Evolutionary conservation across 257 asterid species (phyloP), one percentile per base, ranked within the genome.

Genomic region (Solanum pinnatisectum): DNA sequence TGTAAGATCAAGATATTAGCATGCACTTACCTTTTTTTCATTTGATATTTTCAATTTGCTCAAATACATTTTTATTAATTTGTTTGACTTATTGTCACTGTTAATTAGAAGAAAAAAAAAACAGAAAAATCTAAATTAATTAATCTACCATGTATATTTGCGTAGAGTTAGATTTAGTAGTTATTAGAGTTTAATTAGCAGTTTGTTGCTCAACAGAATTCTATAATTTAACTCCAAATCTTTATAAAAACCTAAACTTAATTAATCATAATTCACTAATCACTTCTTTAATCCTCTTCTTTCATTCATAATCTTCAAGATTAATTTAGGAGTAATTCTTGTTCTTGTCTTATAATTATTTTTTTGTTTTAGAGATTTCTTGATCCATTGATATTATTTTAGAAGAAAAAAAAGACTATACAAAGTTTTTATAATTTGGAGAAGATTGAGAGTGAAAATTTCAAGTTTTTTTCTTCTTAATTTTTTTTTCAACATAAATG

Each of bases 401-500:
- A 7, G 83, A 37, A 20, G 22, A 5, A 49, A 4, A 42, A 42
- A 14, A 49, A 49, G 8, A 68, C 5, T 27, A 13, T 68, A 5
- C 74, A 68, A 68, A 68, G 20, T 65, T 70, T 30, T 71, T 52
- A 52, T 32, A 6, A 20, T 56, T 56, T 56, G n/a, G 20, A 14
- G 78, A 16, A 72, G n/a, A 72, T 33, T 72, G 12, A 72, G 46
- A 73, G 52, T 37, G 49, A 74, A 74, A 74, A 36, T 56, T 70
- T 77, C 37, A 39, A 25, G 1, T 2, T 56, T n/a, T 49, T 49
- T 20, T 44, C 2, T 46, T 37, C 73, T 40, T 23, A 59, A 16
- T 15, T 49, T 49, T 52, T 39, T 37, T 39, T 84, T 52, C 73
- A 72, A 92, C 95, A 90, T 96, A 96, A 96, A 96, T 96, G 98